Evolutionary conservation across 306 rosid genomes (phyloP), one percentile per base, ranked within the genome.

Genomic region (Citrullus mucosospermus): DNA sequence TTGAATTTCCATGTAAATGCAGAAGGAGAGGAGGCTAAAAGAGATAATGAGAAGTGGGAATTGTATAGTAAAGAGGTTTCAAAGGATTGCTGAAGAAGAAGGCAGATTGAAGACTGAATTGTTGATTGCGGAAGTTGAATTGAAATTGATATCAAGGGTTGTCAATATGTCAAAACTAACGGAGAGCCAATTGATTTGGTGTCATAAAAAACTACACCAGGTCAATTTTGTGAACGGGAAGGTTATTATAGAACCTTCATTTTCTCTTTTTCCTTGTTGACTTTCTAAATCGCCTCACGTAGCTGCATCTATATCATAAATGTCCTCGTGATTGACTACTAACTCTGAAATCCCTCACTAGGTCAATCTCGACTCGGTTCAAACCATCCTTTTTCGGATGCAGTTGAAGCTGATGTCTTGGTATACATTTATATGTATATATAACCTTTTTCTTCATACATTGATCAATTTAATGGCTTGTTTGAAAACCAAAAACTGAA

Each of bases 61-160:
- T 66, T 95, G 98, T 87, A 86, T 91, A 78, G 96, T 87, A 46
- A 95, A 78, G 87, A 95, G 82, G 87, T 85, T 92, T 75, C 94
- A 92, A 83, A 94, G 85, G 89, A 88, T 83, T 18, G 63, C 53
- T 44, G 56, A 51, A 51, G 75, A 57, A 25, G 86, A 86, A 30
- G 81, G 82, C 8, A 65, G 78, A 43, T 66, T 84, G 83, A 86
- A 86, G 39, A 85, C 84, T 25, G 86, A 71, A 76, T 82, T 88
- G 77, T 60, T 92, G 32, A 58, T 88, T n/a, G 97, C 97, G 55
- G 92, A 86, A 80, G 93, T 94, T 80, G 96, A 90, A 41, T 38
- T 92, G 81, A 92, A 83, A 82, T 80, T 94, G 85, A 75, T 90
- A 69, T 89, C 91, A 76, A 89, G 93, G 80, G 95, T 92, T 72